These are phyloP conservation scores for Rhizopogon rudus DNA, from an alignment of 768 basidiomycete species.

Conservation along the genomic window DNA sequence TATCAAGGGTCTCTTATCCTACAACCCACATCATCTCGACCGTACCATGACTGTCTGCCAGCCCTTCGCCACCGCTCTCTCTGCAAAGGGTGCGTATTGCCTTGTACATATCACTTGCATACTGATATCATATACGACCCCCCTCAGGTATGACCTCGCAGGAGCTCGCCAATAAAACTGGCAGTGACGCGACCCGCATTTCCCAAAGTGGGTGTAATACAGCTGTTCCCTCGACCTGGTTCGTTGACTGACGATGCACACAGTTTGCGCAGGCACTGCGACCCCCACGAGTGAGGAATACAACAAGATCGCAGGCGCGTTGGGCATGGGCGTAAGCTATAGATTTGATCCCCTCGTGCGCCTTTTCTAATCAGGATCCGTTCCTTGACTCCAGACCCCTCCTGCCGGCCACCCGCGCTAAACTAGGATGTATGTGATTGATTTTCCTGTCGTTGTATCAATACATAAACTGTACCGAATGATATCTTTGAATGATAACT, in stretches of 20 bases:
- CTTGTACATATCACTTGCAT: background rate
- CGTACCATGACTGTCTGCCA: background rate
- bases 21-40: background rate
- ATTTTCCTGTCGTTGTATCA: background rate
- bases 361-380: background rate
- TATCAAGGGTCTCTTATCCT: background rate
- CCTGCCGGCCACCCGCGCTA: background rate
- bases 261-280: slow-evolving; percentile 44
- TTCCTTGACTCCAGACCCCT: background rate
- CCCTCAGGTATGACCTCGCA: background rate
- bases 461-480: background rate
- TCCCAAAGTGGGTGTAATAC: background rate
- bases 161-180: background rate
- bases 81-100: background rate
- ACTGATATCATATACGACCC: background rate
- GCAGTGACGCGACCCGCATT: background rate
- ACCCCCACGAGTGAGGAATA: slow-evolving; percentile 48
- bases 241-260: background rate
- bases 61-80: background rate
- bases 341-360: background rate
- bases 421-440: background rate
- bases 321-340: slow-evolving; percentile 25
- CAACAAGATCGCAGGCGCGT: slow-evolving; percentile 35
- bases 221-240: background rate
- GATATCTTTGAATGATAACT: background rate